Evolutionary conservation across 805 yeast genomes (phyloP).

Genomic region (Tetrapisispora fleetii): DNA sequence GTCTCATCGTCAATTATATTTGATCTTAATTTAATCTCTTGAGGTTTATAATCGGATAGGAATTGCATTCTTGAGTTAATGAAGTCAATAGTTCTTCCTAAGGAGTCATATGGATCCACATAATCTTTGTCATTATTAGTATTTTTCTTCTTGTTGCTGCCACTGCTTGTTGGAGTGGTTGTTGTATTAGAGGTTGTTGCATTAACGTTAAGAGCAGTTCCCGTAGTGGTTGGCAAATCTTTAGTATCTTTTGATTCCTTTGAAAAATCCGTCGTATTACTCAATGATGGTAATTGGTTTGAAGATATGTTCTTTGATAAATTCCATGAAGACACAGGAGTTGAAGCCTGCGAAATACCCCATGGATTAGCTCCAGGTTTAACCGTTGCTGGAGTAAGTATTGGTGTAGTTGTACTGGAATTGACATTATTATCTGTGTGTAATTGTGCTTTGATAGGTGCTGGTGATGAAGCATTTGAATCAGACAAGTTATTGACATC

Average conservation of each 20-base stretch:
- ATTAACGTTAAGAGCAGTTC: neutral
- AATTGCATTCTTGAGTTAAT: constrained; percentile 39
- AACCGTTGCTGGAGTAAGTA: constrained; percentile 26
- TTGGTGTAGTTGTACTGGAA: constrained; percentile 17
- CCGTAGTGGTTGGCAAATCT: constrained; percentile 1
- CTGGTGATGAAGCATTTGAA: constrained; percentile 20
- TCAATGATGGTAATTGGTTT: constrained; percentile 23
- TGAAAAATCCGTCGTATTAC: constrained; percentile 12
- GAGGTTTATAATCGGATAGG: constrained; percentile 31
- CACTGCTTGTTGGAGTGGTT: constrained; percentile 4
- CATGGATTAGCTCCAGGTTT: constrained; percentile 28
- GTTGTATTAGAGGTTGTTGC: constrained; percentile 7
- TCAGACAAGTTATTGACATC: constrained; percentile 9
- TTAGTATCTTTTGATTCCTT: constrained; percentile 9
- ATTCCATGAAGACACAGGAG: constrained; percentile 20
- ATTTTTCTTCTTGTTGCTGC: constrained; percentile 23
- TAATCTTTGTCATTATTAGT: constrained; percentile 29
- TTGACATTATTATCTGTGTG: constrained; percentile 12
- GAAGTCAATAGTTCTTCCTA: constrained; percentile 37
- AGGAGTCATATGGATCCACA: constrained; percentile 39
- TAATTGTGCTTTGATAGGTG: constrained; percentile 21
- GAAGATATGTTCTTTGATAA: constrained; percentile 19
- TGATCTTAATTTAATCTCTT: constrained; percentile 32
- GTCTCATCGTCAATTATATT: constrained; percentile 22
- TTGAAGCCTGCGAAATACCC: constrained; percentile 26